A percentile compares a stretch with the other conserved stretches of the same genome.
Evolutionary conservation across 441 rosid genomes (phyloP).

Genomic region (Syzygium malaccense): DNA sequence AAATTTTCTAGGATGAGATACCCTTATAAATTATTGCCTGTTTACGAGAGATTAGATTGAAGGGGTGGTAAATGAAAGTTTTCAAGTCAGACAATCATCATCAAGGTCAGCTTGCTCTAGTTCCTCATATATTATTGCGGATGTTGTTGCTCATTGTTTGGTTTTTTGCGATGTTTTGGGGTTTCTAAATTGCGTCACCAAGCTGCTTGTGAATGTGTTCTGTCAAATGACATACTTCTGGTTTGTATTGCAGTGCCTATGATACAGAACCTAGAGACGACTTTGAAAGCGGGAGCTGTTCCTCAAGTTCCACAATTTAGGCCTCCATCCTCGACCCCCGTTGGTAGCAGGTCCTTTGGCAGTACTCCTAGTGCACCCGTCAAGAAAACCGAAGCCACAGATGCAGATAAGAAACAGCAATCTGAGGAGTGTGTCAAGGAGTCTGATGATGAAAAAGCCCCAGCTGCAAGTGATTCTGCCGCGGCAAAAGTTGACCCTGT

Average conservation of each 20-base stretch:
- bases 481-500: conserved; percentile 5
- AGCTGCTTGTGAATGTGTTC: background rate
- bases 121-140: background rate
- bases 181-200: background rate
- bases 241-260: conserved; percentile 65
- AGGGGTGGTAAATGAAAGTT: background rate
- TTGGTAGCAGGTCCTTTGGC: conserved; percentile 10
- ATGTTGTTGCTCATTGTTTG: background rate
- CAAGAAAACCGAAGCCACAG: background rate
- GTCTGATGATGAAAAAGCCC: conserved; percentile 4
- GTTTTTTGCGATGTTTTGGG: background rate
- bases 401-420: conserved; percentile 1
- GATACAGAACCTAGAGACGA: conserved; percentile 78
- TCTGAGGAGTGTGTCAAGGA: conserved; percentile 9
- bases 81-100: background rate
- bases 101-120: background rate
- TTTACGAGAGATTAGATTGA: background rate
- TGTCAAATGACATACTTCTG: background rate
- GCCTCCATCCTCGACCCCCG: conserved; percentile 22
- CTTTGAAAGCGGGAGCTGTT: conserved; percentile 74
- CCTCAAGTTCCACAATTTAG: conserved; percentile 84
- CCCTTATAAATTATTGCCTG: background rate
- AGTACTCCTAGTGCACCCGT: background rate
- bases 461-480: conserved; percentile 10
- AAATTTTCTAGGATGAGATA: background rate